These are phyloP conservation scores for Acorus gramineus DNA, from an alignment of 106 monocot genomes.

Conservation along the genomic window DNA sequence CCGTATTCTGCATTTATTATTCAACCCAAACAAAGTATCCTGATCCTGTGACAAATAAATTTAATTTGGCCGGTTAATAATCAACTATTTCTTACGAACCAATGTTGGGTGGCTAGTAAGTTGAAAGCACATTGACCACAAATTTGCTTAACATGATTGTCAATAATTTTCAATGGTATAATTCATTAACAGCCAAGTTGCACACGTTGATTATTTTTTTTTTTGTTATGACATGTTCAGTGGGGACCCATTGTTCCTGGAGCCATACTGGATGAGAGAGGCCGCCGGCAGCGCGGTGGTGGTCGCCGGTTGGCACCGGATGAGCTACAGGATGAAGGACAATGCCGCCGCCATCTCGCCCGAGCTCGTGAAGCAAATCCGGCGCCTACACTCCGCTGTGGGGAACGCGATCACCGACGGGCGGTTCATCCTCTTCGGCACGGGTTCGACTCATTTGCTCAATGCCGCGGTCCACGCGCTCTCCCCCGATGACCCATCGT, in stretches of 20 bases:
- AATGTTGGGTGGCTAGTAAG: too few relatives aligned
- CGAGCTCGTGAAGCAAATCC: conserved; percentile 63
- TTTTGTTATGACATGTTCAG: conserved; percentile 12
- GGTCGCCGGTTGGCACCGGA: conserved; percentile 65
- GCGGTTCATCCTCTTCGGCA: conserved; percentile 52
- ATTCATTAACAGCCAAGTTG: background rate
- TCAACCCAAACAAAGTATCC: too few relatives aligned
- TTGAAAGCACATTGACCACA: too few relatives aligned
- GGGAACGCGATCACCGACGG: conserved; percentile 56
- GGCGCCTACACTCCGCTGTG: conserved; percentile 48
- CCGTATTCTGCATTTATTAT: too few relatives aligned
- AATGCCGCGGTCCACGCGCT: conserved; percentile 61
- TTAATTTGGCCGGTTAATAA: too few relatives aligned
- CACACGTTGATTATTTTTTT: background rate
- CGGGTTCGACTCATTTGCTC: conserved; percentile 66
- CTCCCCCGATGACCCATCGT: conserved; percentile 17
- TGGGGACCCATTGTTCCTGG: conserved; percentile 64
- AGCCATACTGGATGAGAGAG: conserved; percentile 70
- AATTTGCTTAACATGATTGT: too few relatives aligned
- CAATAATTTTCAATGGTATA: too few relatives aligned
- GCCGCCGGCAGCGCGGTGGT: conserved; percentile 42
- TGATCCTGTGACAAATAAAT: too few relatives aligned
- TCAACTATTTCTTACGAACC: too few relatives aligned
- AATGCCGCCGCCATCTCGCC: conserved; percentile 16
- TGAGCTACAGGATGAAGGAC: conserved; percentile 48